A percentile compares a stretch with the other conserved stretches of the same genome.
phyloP scores from a whole-genome alignment of 2,329 filamentous ascomycete species.

The Aureobasidium sp. region DNA sequence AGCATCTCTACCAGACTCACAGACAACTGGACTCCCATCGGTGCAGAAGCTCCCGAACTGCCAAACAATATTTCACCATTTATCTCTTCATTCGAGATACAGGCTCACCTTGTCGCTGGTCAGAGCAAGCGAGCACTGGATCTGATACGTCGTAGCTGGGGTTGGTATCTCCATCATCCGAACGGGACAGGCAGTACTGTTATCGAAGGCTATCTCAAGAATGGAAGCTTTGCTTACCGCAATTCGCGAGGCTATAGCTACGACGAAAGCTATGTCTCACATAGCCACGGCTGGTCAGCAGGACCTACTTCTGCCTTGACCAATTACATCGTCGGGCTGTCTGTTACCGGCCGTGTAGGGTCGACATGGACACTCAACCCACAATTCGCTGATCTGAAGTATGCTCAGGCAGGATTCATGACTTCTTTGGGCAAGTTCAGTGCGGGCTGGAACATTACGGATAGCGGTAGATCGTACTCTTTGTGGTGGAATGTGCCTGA shows the following conservation, averaged over 20 bases:
- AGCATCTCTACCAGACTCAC: conserved; percentile 29
- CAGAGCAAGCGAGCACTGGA: conserved; percentile 44
- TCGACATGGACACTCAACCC: conserved; percentile 39
- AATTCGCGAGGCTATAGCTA: conserved; percentile 24
- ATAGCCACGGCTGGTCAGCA: conserved; percentile 28
- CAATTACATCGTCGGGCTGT: conserved; percentile 38
- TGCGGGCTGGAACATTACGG: conserved; percentile 28
- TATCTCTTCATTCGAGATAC: conserved; percentile 53
- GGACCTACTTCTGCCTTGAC: conserved; percentile 39
- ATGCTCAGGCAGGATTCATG: conserved; percentile 40
- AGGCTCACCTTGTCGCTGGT: conserved; percentile 47
- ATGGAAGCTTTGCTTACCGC: conserved; percentile 52
- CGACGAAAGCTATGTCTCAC: conserved; percentile 24
- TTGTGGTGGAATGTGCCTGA: conserved; percentile 25
- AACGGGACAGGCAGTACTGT: conserved; percentile 54
- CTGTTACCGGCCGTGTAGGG: conserved; percentile 35
- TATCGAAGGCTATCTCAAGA: conserved; percentile 51
- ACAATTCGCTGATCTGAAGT: conserved; percentile 37
- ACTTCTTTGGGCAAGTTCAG: conserved; percentile 40
- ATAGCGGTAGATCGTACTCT: conserved; percentile 17
- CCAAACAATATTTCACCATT: conserved; percentile 53
- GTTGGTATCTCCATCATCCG: conserved; percentile 52
- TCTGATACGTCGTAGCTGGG: conserved; percentile 52
- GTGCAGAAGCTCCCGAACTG: conserved; percentile 50
- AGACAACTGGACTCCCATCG: conserved; percentile 50